Evolutionary conservation across 495 filamentous ascomycete species (phyloP).

Genomic region (Penicillium robsamsonii): DNA sequence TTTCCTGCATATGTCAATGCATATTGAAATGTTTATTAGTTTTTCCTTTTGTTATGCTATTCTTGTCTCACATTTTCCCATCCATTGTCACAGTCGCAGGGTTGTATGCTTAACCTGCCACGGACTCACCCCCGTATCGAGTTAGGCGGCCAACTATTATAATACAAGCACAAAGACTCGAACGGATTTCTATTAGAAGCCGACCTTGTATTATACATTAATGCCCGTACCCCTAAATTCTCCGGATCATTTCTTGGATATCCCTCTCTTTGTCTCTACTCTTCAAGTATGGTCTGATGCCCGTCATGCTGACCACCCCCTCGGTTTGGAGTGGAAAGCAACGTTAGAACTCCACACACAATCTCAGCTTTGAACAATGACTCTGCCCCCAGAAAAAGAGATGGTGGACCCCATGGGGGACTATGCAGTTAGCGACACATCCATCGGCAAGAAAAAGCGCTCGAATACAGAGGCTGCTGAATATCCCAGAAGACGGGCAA

Average conservation of each 20-base stretch:
- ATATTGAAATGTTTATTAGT: background rate
- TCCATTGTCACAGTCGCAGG: background rate
- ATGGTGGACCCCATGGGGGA: background rate
- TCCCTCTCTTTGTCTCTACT: background rate
- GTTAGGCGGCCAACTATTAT: background rate
- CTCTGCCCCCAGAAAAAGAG: background rate
- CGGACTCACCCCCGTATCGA: conserved; percentile 1
- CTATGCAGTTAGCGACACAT: conserved; percentile 2
- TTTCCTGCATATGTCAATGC: background rate
- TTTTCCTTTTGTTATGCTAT: background rate
- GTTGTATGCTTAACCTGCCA: conserved; percentile 6
- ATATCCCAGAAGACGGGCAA: conserved; percentile 67
- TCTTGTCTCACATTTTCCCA: background rate
- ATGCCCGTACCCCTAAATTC: background rate
- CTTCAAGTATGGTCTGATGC: conserved; percentile 1
- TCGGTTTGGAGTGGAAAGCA: conserved; percentile 1
- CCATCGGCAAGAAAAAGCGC: conserved; percentile 51
- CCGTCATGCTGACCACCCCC: background rate
- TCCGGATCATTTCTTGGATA: background rate
- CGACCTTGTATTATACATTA: background rate
- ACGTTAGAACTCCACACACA: background rate
- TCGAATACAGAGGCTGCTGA: conserved; percentile 64
- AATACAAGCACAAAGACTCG: background rate
- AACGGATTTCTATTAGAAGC: background rate
- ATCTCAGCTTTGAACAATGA: background rate